These are phyloP conservation scores for Agroathelia rolfsii DNA, from an alignment of 1,284 basidiomycete species.

Conservation along the genomic window DNA sequence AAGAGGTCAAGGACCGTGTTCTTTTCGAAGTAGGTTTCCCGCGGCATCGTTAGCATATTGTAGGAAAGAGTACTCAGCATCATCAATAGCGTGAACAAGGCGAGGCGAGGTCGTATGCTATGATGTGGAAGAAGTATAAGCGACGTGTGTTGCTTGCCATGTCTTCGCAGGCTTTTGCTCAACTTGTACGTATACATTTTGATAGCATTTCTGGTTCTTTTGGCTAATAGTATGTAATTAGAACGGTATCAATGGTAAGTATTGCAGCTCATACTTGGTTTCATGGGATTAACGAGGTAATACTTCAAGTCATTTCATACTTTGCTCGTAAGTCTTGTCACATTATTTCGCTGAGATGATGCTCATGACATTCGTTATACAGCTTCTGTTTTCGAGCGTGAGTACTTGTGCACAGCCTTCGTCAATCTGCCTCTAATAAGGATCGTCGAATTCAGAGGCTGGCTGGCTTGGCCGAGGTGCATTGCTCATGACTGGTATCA, in stretches of 20 bases:
- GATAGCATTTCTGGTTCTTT: neutral
- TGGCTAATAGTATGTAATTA: slow-evolving; percentile 18
- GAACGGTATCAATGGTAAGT: slow-evolving; percentile 84
- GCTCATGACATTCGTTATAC: slow-evolving; percentile 8
- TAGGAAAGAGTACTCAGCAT: too few species aligned
- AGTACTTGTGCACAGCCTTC: slow-evolving; percentile 12
- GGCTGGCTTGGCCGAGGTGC: slow-evolving; percentile 98
- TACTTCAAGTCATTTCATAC: slow-evolving; percentile 74
- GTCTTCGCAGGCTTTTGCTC: slow-evolving; percentile 95
- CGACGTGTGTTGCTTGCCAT: slow-evolving; percentile 91
- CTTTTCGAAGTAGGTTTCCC: slow-evolving; percentile 55
- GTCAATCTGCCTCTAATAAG: slow-evolving; percentile 5
- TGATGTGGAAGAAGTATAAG: slow-evolving; percentile 86
- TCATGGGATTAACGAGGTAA: neutral
- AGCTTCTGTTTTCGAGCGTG: slow-evolving; percentile 82
- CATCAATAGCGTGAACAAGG: slow-evolving; percentile 51
- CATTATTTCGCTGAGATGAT: slow-evolving; percentile 11
- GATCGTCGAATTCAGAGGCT: slow-evolving; percentile 51
- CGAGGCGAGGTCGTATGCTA: slow-evolving; percentile 74
- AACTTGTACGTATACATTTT: slow-evolving; percentile 50
- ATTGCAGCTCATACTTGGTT: too few species aligned
- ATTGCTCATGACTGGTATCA: slow-evolving; percentile 95
- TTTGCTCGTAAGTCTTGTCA: slow-evolving; percentile 67
- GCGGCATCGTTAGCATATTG: neutral
- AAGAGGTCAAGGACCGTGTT: slow-evolving; percentile 89